phyloP scores from a whole-genome alignment of 768 basidiomycete genomes.

The Russula dissimulans region DNA sequence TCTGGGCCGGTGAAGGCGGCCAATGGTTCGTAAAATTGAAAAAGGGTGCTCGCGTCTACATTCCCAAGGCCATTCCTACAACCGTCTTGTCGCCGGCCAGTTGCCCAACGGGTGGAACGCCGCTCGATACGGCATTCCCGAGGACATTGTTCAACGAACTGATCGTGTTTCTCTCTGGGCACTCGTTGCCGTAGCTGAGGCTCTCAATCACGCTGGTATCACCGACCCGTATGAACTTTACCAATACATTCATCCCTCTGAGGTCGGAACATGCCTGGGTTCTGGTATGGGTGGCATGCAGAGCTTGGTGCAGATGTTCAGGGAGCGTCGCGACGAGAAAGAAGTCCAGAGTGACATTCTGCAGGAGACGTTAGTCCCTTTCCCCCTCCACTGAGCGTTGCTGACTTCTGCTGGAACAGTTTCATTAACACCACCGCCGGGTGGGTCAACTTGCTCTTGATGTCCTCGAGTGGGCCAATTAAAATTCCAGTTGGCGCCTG shows the following conservation, averaged over 20 bases:
- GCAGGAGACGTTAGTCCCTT: slow-evolving; percentile 79
- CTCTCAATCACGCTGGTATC: slow-evolving; percentile 92
- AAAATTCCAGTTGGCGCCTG: slow-evolving; percentile 99
- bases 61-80: slow-evolving; percentile 96
- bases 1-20: slow-evolving; percentile 86
- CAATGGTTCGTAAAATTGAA: slow-evolving; percentile 99
- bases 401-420: slow-evolving; percentile 30
- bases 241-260: slow-evolving; percentile 92
- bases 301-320: slow-evolving; percentile 94
- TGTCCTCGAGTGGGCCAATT: slow-evolving; percentile 95
- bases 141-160: slow-evolving; percentile 90
- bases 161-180: slow-evolving; percentile 95
- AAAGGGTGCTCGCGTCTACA: slow-evolving; percentile 87
- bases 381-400: background rate
- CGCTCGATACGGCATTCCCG: slow-evolving; percentile 91
- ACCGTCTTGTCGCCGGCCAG: slow-evolving; percentile 90
- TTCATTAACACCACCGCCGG: slow-evolving; percentile 99
- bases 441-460: slow-evolving; percentile 89
- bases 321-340: slow-evolving; percentile 94
- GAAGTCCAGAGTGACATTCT: slow-evolving; percentile 98
- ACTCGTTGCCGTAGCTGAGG: slow-evolving; percentile 87
- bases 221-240: slow-evolving; percentile 98
- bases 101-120: slow-evolving; percentile 97
- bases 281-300: slow-evolving; percentile 97
- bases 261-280: slow-evolving; percentile 89